Percentiles rank a stretch among this genome's conserved stretches.
Conservation (phyloP, 768 basidiomycete genomes). For the Collybia sp. region DNA sequence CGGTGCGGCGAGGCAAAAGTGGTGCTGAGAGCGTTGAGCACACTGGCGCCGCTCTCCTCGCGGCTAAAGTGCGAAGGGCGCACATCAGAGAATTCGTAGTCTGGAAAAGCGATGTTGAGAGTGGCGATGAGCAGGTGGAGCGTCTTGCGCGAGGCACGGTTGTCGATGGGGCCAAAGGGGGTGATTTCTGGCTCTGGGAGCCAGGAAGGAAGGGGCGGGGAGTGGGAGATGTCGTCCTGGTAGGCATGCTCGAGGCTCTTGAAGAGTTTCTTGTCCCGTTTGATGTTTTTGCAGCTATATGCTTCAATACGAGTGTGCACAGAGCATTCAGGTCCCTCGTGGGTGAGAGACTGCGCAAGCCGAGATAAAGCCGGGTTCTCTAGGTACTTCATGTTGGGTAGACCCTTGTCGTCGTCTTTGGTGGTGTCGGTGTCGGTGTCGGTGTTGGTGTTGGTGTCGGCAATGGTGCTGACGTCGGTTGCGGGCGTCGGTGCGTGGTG, state of each 20-base stretch:
- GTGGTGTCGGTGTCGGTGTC: conserved; percentile 1
- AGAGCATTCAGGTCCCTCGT: conserved; percentile 83
- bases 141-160: conserved; percentile 81
- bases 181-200: conserved; percentile 75
- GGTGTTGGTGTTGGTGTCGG: conserved; percentile 1
- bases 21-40: conserved; percentile 81
- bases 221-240: conserved; percentile 73
- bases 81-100: conserved; percentile 95
- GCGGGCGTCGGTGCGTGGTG: too few relatives aligned
- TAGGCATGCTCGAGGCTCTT: conserved; percentile 88
- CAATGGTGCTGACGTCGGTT: neutral
- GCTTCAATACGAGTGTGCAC: conserved; percentile 94
- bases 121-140: conserved; percentile 95
- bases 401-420: conserved; percentile 3
- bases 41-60: conserved; percentile 73
- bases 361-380: conserved; percentile 75
- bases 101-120: conserved; percentile 95
- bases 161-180: conserved; percentile 89
- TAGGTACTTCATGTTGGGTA: conserved; percentile 76
- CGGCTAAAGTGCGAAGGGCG: conserved; percentile 86
- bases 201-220: conserved; percentile 82
- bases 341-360: conserved; percentile 75
- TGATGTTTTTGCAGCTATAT: conserved; percentile 97
- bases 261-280: conserved; percentile 95
- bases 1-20: conserved; percentile 74